Evolutionary conservation across 305 asterid species (phyloP).

Genomic region (Plantago coronopus): DNA sequence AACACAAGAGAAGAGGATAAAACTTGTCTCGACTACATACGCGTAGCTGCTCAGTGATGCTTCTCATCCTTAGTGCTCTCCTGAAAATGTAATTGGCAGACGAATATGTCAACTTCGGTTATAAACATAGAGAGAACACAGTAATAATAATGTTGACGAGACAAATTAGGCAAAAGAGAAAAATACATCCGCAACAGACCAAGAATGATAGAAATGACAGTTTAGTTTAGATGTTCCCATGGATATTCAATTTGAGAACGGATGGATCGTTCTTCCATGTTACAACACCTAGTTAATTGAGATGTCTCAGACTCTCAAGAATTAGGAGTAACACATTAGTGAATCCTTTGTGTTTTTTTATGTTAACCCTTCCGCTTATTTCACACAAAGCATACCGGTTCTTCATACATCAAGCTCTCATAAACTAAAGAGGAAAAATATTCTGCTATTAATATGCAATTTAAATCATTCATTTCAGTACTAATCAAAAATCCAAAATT

Average conservation of each 20-base stretch:
- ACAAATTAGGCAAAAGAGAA: background rate
- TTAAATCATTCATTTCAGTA: too few relatives aligned
- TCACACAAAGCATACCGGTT: background rate
- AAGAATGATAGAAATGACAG: background rate
- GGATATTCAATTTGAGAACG: background rate
- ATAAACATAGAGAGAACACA: too few relatives aligned
- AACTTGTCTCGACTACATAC: background rate
- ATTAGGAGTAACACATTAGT: background rate
- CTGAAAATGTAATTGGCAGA: background rate
- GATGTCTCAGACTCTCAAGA: too few relatives aligned
- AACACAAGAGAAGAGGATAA: background rate
- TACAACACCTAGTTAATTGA: background rate
- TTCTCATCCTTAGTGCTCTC: constrained; percentile 12
- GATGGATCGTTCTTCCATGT: background rate
- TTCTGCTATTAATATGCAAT: too few relatives aligned
- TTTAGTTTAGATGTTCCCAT: background rate
- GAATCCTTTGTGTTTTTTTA: background rate
- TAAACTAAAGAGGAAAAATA: too few relatives aligned
- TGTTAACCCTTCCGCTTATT: background rate
- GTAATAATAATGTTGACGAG: background rate
- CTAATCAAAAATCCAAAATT: too few relatives aligned
- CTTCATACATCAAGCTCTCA: too few relatives aligned
- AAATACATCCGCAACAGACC: background rate
- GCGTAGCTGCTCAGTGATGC: background rate
- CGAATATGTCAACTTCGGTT: background rate